Base-by-base conservation (phyloP, 2,329 filamentous ascomycete species). In the Ophiostoma quercus region DNA sequence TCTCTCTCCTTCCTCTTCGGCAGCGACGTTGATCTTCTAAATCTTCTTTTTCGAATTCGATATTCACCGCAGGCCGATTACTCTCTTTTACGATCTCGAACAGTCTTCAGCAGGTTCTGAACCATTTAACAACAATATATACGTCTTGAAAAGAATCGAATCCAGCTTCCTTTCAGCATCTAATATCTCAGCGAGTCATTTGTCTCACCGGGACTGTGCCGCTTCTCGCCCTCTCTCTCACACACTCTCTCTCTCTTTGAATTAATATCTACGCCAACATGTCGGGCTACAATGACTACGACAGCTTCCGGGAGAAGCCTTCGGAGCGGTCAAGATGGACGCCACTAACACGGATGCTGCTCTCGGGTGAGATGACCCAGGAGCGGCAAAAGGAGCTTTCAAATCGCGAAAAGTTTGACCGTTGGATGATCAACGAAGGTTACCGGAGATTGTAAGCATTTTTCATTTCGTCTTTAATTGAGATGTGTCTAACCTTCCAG, bases 381-480 rank as follows among this genome's bases (percentile, higher is more conserved):
- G 89, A 92, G 77, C 85, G 83, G 76, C 88, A 90, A 74, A 88
- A 88, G 77, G 85, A 88, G 70, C 81, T 94, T 74, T 87, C 87
- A 32, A 79, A 86, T 73, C 85, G 86, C 76, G 90, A 94, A 78
- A 90, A 86, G 77, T 90, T 94, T 76, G 90, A 94, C 78, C 84
- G 88, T 74, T 95, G 92, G 92, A 94, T 95, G 91, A 90, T 94
- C 72, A 94, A 94, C 77, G 92, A 94, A 78, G 92, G 92, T 72
- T 93, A 92, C 78, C 85, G 90, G 77, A 84, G 90, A 87, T 84
- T 94, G 87, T 92, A 83, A 70, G 89, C 85, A n/a, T 3, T 47
- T 57, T 57, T 22, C 14, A n/a, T 12, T 12, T 1, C 7, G 16
- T 8, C 19, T 12, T 16, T n/a, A 22, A 8, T 8, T 29, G 12